Base-by-base conservation (phyloP, 2,329 filamentous ascomycete genomes). In the Botrytis porri region DNA sequence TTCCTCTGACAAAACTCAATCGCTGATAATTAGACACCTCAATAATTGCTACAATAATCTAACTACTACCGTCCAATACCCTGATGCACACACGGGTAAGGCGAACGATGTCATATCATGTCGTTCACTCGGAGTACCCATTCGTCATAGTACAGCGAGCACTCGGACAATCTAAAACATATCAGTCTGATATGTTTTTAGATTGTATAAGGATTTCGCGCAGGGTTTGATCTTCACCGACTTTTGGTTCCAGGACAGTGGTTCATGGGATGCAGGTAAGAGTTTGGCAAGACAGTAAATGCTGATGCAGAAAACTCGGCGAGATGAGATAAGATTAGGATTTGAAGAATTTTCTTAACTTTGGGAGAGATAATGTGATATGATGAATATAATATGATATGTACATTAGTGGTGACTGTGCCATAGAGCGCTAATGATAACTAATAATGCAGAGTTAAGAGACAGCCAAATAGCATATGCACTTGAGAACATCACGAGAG, bases 161-260 rank as follows among this genome's bases (percentile, higher is more conserved):
- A n/a, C 35, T 37, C 5, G 35, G n/a, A 54, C 7, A 54, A 54
- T 54, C n/a, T 54, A 29, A 54, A 54, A 57, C 51, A 57, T 57
- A 57, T 18, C 51, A 29, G 7, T 4, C 5, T 57, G n/a, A n/a
- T 20, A 39, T 59, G 37, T 41, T 39, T 39, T 59, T n/a, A 48
- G 37, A 32, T 32, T 61, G n/a, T 22, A 20, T 10, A 25, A 22
- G 35, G 22, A 16, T 25, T 51, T 39, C 18, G 18, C 35, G 35
- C 29, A 51, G 35, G 43, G 59, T 62, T 18, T 7, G n/a, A n/a
- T 54, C 37, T 65, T 64, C 69, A 71, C 69, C 69, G 69, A 71
- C 69, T 71, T 64, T 71, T 64, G 59, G 45, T 41, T 71, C 69
- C 69, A 62, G 41, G 25, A 54, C 43, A 41, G 20, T 64, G 69